Evolutionary conservation across 1,284 basidiomycete species (phyloP), one percentile per base, ranked within the genome.

Genomic region (Puccinia horiana): DNA sequence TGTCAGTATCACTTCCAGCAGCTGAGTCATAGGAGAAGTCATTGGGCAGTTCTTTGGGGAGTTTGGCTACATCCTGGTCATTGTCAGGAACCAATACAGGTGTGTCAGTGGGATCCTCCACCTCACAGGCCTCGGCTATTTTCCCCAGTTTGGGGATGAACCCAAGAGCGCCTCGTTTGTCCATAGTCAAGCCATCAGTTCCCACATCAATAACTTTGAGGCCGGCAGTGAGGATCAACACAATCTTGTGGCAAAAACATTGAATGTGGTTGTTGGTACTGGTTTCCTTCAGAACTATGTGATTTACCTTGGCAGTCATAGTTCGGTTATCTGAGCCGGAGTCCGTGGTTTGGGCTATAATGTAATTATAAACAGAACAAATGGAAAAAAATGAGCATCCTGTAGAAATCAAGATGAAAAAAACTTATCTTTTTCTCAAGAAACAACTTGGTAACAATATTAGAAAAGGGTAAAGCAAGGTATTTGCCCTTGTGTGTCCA

Each of bases 401-500:
- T 23, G 23, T 58, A n/a, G 23, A 32, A n/a, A 9, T 58, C 23
- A 58, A 9, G 6, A 23, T n/a, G 6, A n/a, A 5, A 58, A 32
- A 9, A 32, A 6, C 23, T 6, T 5, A n/a, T 32, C 23, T 58
- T 6, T 9, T 8, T 58, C 6, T 9, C 8, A n/a, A 11, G 56
- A n/a, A 32, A 58, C 23, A 9, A 35, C 61, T 63, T 63, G 14
- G 8, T 16, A 3, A 32, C 6, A 5, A 63, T 63, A 26, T 63
- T 63, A 6, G 61, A 4, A 26, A 63, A 63, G 5, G 61, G 61
- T 9, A 63, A 5, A 16, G 61, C 61, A 26, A 63, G 61, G 20
- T 63, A 63, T 63, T 37, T 35, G 11, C 61, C 61, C 29, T 63
- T 63, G 26, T 63, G 61, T 11, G 61, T 63, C 61, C 61, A 63